These are phyloP conservation scores for Phytopythium kandeliae DNA, from an alignment of 352 stramenopile species.

Conservation along the genomic window DNA sequence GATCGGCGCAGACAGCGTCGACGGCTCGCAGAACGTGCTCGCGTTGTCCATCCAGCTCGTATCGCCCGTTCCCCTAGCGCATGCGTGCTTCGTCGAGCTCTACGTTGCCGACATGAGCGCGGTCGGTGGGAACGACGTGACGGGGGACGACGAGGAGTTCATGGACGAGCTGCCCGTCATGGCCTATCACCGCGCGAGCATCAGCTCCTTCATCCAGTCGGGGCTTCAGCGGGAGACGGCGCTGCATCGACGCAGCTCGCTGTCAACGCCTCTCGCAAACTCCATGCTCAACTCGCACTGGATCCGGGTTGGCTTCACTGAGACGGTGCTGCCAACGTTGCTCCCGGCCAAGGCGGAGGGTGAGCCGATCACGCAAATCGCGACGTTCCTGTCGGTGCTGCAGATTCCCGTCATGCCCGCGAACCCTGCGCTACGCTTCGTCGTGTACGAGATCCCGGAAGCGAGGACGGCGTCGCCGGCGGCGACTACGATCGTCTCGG, in stretches of 20 bases:
- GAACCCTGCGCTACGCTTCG: conserved; percentile 68
- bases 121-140: conserved; percentile 39
- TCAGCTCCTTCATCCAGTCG: conserved; percentile 70
- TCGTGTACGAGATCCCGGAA: conserved; percentile 82
- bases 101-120: conserved; percentile 54
- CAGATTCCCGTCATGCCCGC: conserved; percentile 64
- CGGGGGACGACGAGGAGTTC: conserved; percentile 20
- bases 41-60: conserved; percentile 66
- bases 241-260: conserved; percentile 43
- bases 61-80: conserved; percentile 46
- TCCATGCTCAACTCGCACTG: conserved; percentile 31
- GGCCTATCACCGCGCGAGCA: conserved; percentile 51
- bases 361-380: conserved; percentile 36
- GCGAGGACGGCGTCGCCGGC: conserved; percentile 16
- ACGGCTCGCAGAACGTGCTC: conserved; percentile 69
- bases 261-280: conserved; percentile 32
- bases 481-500: neutral
- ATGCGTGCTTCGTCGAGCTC: conserved; percentile 76
- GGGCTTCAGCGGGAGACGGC: conserved; percentile 62
- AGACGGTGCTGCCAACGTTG: conserved; percentile 66
- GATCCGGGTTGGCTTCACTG: conserved; percentile 68
- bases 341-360: conserved; percentile 24
- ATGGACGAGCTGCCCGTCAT: conserved; percentile 44
- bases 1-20: conserved; percentile 47
- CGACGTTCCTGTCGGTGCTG: conserved; percentile 73